Evolutionary conservation across 1,284 basidiomycete species (phyloP).

Genomic region (Coniophora puteana): DNA sequence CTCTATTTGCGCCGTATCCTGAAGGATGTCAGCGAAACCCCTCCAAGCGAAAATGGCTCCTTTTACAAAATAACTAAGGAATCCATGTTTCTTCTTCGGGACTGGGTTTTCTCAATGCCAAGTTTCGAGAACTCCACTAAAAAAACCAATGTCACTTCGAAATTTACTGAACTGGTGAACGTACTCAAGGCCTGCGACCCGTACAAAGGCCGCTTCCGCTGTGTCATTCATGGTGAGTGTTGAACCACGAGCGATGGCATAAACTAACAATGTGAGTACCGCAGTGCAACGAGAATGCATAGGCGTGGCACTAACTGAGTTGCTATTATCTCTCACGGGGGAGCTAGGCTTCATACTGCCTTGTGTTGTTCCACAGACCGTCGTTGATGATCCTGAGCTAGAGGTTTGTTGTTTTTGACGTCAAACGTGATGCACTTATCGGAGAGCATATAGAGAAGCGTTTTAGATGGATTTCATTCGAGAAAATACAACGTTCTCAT

Average conservation of each 20-base stretch:
- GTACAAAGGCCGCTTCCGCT: constrained; percentile 54
- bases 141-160: constrained; percentile 61
- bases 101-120: constrained; percentile 59
- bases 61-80: constrained; percentile 18
- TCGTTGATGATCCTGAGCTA: constrained; percentile 27
- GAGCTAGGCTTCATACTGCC: constrained; percentile 41
- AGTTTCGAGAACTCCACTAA: constrained; percentile 49
- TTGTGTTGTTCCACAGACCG: constrained; percentile 23
- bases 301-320: constrained; percentile 41
- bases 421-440: constrained; percentile 8
- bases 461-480: constrained; percentile 42
- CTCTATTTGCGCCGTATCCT: constrained; percentile 57
- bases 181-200: constrained; percentile 49
- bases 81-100: constrained; percentile 42
- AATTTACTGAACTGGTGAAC: constrained; percentile 57
- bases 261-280: constrained; percentile 8
- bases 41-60: constrained; percentile 33
- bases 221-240: constrained; percentile 59
- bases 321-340: constrained; percentile 40
- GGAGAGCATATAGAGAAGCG: constrained; percentile 29
- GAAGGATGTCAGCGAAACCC: constrained; percentile 29
- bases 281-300: constrained; percentile 42
- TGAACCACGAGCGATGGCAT: constrained; percentile 1
- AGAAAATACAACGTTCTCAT: constrained; percentile 63
- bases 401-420: constrained; percentile 21